Conservation (phyloP, 192 early-diverging fungal genomes). For the Rhizophagus clarus region DNA sequence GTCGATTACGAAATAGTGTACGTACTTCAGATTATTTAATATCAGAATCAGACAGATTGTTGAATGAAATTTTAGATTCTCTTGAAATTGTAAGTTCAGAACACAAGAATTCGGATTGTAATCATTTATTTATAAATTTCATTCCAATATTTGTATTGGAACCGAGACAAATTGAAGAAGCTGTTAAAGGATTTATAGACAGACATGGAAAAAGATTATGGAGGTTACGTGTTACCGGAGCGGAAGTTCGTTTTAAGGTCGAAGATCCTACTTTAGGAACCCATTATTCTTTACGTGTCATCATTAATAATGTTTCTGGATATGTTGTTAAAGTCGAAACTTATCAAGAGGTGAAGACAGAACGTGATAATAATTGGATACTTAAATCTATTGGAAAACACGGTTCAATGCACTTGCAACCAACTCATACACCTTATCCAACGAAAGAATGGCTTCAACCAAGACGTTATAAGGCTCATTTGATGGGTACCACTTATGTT, state of each 20-base stretch:
- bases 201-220: constrained; percentile 94
- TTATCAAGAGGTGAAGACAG: constrained; percentile 89
- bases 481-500: constrained; percentile 97
- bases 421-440: constrained; percentile 81
- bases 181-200: constrained; percentile 87
- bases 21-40: constrained; percentile 93
- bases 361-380: constrained; percentile 78
- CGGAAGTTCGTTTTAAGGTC: constrained; percentile 94
- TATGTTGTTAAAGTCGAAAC: constrained; percentile 90
- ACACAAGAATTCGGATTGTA: constrained; percentile 97
- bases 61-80: constrained; percentile 93
- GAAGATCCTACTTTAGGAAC: constrained; percentile 58
- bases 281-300: constrained; percentile 84
- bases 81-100: constrained; percentile 90
- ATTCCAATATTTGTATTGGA: constrained; percentile 94
- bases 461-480: constrained; percentile 95
- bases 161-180: constrained; percentile 77
- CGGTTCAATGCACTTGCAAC: constrained; percentile 82
- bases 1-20: constrained; percentile 75
- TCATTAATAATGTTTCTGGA: constrained; percentile 89
- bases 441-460: constrained; percentile 97
- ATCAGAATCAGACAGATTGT: constrained; percentile 89
- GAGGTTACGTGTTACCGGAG: constrained; percentile 92
- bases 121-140: constrained; percentile 98
- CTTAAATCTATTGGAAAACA: constrained; percentile 81